Conservation (phyloP, 805 yeast species). For the Suhomyces sp. region DNA sequence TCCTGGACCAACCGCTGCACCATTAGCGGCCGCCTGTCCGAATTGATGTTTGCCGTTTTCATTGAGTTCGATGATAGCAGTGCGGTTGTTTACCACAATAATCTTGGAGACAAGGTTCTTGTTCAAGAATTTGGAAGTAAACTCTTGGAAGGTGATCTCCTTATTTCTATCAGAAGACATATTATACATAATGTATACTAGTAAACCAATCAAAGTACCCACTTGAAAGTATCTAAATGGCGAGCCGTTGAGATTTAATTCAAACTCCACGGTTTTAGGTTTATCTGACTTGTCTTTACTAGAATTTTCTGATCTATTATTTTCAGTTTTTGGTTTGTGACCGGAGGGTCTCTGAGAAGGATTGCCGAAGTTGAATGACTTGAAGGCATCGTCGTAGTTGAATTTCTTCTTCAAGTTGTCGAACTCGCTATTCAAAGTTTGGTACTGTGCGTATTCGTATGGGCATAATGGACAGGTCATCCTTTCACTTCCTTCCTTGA, state of each 20-base stretch:
- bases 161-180: constrained; percentile 17
- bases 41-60: constrained; percentile 55
- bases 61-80: constrained; percentile 68
- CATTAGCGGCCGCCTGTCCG: constrained; percentile 11
- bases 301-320: neutral
- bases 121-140: constrained; percentile 68
- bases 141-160: constrained; percentile 90
- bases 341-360: constrained; percentile 4
- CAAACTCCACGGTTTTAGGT: constrained; percentile 17
- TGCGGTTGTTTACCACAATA: constrained; percentile 70
- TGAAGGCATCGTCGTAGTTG: constrained; percentile 4
- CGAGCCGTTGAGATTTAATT: constrained; percentile 22
- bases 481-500: constrained; percentile 16
- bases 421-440: constrained; percentile 11
- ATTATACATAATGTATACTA: constrained; percentile 20
- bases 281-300: constrained; percentile 12
- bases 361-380: constrained; percentile 1
- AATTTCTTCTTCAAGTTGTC: constrained; percentile 7
- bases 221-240: constrained; percentile 27
- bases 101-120: constrained; percentile 74
- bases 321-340: constrained; percentile 6
- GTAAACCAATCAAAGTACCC: constrained; percentile 30
- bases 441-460: constrained; percentile 19
- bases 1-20: constrained; percentile 16
- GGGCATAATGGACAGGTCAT: constrained; percentile 29